A percentile compares a stretch with the other conserved stretches of the same genome.
Evolutionary conservation across 768 basidiomycete species (phyloP).

Genomic region (Hebeloma cylindrosporum): DNA sequence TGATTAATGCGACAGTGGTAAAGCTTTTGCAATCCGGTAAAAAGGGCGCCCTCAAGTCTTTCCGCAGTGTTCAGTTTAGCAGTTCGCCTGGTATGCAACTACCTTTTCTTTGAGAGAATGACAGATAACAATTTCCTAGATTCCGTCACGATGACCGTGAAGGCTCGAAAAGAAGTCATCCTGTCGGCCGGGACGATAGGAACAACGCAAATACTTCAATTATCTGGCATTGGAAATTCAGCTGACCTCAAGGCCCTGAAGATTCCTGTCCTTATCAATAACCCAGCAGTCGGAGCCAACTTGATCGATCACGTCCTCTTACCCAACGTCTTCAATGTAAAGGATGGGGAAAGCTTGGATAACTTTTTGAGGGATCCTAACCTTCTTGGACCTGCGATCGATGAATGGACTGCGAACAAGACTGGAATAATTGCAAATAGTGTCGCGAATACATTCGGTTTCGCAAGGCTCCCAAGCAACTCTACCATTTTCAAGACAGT

Average conservation of each 20-base stretch:
- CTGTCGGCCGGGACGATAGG: slow-evolving; percentile 38
- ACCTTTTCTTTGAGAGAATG: neutral
- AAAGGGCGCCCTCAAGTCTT: slow-evolving; percentile 11
- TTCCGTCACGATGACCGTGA: neutral
- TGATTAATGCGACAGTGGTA: slow-evolving; percentile 32
- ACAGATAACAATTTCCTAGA: neutral
- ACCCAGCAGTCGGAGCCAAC: slow-evolving; percentile 37
- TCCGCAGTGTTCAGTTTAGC: slow-evolving; percentile 22
- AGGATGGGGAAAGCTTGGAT: slow-evolving; percentile 28
- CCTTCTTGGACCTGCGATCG: slow-evolving; percentile 16
- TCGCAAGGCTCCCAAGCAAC: slow-evolving; percentile 28
- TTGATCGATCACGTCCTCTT: slow-evolving; percentile 30
- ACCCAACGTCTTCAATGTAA: slow-evolving; percentile 23
- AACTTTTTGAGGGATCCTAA: slow-evolving; percentile 22
- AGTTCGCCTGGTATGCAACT: slow-evolving; percentile 3
- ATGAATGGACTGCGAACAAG: slow-evolving; percentile 26
- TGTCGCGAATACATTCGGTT: slow-evolving; percentile 24
- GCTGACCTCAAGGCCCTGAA: slow-evolving; percentile 22
- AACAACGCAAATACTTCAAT: slow-evolving; percentile 33
- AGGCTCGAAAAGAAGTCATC: slow-evolving; percentile 32
- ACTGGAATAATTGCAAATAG: slow-evolving; percentile 25
- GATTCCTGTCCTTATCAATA: slow-evolving; percentile 26
- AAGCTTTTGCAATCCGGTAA: slow-evolving; percentile 25
- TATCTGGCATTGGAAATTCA: slow-evolving; percentile 34
- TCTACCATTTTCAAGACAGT: slow-evolving; percentile 28